Percentiles rank a stretch among this genome's conserved stretches.
phyloP scores from a whole-genome alignment of 2,329 filamentous ascomycete species.

The Zarea fungicola region DNA sequence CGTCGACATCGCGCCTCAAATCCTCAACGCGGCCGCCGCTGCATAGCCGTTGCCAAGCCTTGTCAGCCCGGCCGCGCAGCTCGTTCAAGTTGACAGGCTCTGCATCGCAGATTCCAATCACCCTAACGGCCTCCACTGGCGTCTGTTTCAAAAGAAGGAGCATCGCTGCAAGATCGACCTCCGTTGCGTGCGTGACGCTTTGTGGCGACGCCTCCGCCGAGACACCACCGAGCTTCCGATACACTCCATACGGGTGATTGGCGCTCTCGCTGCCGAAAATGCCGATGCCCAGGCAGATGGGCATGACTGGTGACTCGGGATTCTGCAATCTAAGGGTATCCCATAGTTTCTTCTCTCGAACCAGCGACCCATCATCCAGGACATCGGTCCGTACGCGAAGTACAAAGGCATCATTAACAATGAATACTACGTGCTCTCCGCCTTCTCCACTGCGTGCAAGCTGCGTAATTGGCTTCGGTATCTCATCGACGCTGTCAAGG shows the following conservation, averaged over 20 bases:
- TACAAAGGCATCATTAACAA: conserved; percentile 5
- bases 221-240: conserved; percentile 4
- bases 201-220: conserved; percentile 1
- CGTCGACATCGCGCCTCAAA: neutral
- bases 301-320: neutral
- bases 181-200: neutral
- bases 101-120: neutral
- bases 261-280: neutral
- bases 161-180: neutral
- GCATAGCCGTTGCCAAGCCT: neutral
- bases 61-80: neutral
- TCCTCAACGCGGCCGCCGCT: neutral
- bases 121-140: neutral
- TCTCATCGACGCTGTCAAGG: neutral
- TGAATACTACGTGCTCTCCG: conserved; percentile 9
- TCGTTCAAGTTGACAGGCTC: neutral
- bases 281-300: conserved; percentile 1
- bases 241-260: conserved; percentile 3
- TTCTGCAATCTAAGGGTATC: neutral
- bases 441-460: conserved; percentile 9
- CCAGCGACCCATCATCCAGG: neutral
- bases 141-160: neutral
- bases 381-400: conserved; percentile 1
- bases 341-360: neutral
- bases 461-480: conserved; percentile 2